Evolutionary conservation across 179 eudicot species (phyloP), one percentile per base, ranked within the genome.

Genomic region (Silene noctiflora): DNA sequence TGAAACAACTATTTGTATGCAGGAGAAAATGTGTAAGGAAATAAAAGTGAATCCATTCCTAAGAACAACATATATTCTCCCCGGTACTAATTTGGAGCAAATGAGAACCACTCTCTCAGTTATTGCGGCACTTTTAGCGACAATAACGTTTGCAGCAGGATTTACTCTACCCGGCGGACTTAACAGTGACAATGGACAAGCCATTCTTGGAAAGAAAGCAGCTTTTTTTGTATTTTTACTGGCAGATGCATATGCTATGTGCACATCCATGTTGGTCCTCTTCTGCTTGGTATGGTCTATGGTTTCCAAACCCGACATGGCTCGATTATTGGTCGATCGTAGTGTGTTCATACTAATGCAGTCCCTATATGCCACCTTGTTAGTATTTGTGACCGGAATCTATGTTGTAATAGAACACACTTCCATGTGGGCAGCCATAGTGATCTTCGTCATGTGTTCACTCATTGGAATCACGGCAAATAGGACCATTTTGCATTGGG

Each of bases 101-200:
- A 69, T 68, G 59, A 19, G 74, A 33, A 60, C 24, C 2, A 76
- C 79, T 1, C 63, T 76, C 10, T 76, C 73, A 0, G 73, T 76
- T 35, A 74, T 76, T 33, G 79, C 74, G 0, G 73, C 79, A 3
- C 67, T 76, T n/a, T 35, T 76, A 6, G 74, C 75, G 17, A 69
- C 79, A 27, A 39, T 76, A 6, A 76, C 73, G 39, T 69, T 76
- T 6, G 79, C 79, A 3, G 79, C 79, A 22, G 79, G 74, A 68
- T 76, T 59, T 59, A 76, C 79, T 3, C 53, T 76, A 9, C 79
- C 79, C 4, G 74, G 79, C 5, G 79, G 79, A 9, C 20, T 55
- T 60, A n/a, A 76, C 74, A 58, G 22, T 22, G 19, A 33, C 27
- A 68, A 25, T 3, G 79, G 79, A 16, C 33, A 67, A 17, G 64